phyloP scores from a whole-genome alignment of 1,139 yeast species.

The Hansenula lynferdii region DNA sequence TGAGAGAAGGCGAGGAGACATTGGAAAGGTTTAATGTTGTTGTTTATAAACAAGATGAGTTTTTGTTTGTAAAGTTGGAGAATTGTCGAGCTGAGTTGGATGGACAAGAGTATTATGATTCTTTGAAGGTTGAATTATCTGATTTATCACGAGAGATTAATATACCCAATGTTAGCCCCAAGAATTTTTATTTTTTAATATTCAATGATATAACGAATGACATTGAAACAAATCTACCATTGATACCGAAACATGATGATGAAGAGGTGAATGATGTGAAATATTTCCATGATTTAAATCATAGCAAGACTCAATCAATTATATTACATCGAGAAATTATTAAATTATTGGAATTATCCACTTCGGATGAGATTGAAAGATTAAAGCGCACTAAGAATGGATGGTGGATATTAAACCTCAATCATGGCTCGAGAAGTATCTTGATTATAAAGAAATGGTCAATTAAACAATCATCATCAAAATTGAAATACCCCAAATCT shows the following conservation, averaged over 20 bases:
- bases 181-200: constrained; percentile 13
- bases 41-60: constrained; percentile 7
- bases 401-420: constrained; percentile 20
- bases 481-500: neutral
- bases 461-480: neutral
- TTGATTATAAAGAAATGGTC: constrained; percentile 17
- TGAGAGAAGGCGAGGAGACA: constrained; percentile 8
- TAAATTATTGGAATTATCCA: constrained; percentile 1
- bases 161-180: neutral
- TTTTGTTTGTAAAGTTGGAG: constrained; percentile 8
- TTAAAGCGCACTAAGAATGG: constrained; percentile 17
- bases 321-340: constrained; percentile 16
- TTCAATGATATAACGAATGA: constrained; percentile 4
- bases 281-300: constrained; percentile 12
- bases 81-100: constrained; percentile 14
- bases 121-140: constrained; percentile 1
- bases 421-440: constrained; percentile 5
- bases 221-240: constrained; percentile 17
- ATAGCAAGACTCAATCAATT: constrained; percentile 9
- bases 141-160: constrained; percentile 3
- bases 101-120: constrained; percentile 11
- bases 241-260: constrained; percentile 11
- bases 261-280: constrained; percentile 11
- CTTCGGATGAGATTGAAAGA: constrained; percentile 12
- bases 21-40: constrained; percentile 14